These are phyloP conservation scores for Blastobotrys petasosporus DNA, from an alignment of 1,139 yeast genomes.

Conservation along the genomic window DNA sequence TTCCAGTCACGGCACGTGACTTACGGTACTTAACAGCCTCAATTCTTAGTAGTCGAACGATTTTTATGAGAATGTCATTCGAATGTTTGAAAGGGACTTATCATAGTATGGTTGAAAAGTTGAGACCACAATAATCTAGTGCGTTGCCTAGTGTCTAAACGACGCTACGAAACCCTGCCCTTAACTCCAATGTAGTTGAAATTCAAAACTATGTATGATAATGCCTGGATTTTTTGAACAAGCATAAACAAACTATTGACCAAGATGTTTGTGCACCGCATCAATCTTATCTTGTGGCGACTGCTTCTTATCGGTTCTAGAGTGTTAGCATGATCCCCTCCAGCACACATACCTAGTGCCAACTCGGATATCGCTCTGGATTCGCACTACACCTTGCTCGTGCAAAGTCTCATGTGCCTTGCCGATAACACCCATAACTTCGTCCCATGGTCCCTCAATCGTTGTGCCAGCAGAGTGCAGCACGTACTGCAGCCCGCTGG, in stretches of 20 bases:
- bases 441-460: constrained; percentile 88
- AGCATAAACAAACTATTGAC: neutral
- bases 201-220: no score
- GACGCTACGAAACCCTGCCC: no score
- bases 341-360: constrained; percentile 45
- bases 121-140: no score
- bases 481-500: constrained; percentile 57
- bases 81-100: no score
- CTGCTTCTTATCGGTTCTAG: constrained; percentile 31
- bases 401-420: constrained; percentile 69
- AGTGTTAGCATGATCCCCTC: neutral
- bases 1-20: no score
- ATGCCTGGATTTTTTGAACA: no score
- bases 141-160: no score
- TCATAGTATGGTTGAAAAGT: no score
- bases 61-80: no score
- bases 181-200: no score
- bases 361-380: constrained; percentile 79
- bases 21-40: no score
- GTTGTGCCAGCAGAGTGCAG: constrained; percentile 90
- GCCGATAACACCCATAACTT: constrained; percentile 76
- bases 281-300: constrained; percentile 31
- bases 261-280: constrained; percentile 22
- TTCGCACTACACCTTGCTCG: constrained; percentile 59
- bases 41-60: no score